Evolutionary conservation across 345 rosid species (phyloP), one percentile per base, ranked within the genome.

Genomic region (Sisymbrium irio): DNA sequence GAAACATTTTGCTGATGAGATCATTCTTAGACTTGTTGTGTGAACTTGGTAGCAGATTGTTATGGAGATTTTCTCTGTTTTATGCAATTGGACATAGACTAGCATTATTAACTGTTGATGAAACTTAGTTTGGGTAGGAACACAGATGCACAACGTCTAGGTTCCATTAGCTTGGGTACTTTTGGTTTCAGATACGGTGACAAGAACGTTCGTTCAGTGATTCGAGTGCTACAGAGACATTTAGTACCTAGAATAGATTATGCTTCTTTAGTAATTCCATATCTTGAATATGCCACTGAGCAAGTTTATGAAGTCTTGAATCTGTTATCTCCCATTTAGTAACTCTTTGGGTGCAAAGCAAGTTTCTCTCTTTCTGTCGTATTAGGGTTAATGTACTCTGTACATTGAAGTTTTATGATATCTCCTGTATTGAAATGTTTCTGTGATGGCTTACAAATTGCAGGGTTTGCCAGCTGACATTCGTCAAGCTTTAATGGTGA

Each of bases 381-480:
- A 13, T 17, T 13, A 58, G 0, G 9, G 27, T 65, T 66, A 5
- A 73, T 8, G 9, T 58, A 46, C 17, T 4, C 60, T 30, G 39
- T 49, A 15, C 27, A 7, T 15, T 60, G 57, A 27, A 40, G 28
- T 30, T 41, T 28, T 33, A 12, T 57, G 65, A 56, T 49, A 9
- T 56, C 17, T 56, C 14, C 2, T 25, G 65, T 35, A 65, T 25
- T 18, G 39, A 20, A 50, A 15, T 32, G 18, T 50, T 40, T 57
- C 14, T 13, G 40, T 27, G 30, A 17, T 74, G 66, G 60, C 1
- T 65, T 60, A 39, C 28, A 32, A 41, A 68, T 62, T 65, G 32
- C 81, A 95, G 98, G 86, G 85, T 71, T 96, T 95, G 77, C 90
- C 91, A 4, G 87, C 77, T 71, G 99, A 95, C 49, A 95, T 95